These are phyloP conservation scores for Ascochyta koolunga DNA, from an alignment of 2,329 filamentous ascomycete species.

Conservation along the genomic window DNA sequence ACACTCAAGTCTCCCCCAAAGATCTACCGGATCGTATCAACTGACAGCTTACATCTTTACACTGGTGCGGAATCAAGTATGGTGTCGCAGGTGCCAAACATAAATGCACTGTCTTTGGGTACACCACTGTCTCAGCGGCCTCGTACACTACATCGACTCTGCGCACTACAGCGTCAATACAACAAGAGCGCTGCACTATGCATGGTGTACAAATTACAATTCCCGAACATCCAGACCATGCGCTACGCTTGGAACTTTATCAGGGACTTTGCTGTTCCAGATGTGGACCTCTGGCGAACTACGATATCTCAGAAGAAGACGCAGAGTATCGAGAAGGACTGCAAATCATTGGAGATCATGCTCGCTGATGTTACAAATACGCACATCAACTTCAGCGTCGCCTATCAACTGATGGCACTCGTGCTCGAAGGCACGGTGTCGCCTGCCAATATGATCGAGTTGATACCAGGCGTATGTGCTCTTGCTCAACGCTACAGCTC, in stretches of 20 bases:
- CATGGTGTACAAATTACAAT: conserved; percentile 56
- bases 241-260: conserved; percentile 44
- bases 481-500: conserved; percentile 46
- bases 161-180: conserved; percentile 47
- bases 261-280: conserved; percentile 34
- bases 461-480: conserved; percentile 31
- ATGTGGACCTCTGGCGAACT: conserved; percentile 21
- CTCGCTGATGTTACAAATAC: not conserved
- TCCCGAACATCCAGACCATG: conserved; percentile 22
- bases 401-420: conserved; percentile 34
- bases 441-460: conserved; percentile 18
- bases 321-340: conserved; percentile 62
- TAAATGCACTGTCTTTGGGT: conserved; percentile 11
- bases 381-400: conserved; percentile 19
- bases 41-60: conserved; percentile 28
- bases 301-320: conserved; percentile 55
- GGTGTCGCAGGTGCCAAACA: not conserved
- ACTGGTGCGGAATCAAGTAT: conserved; percentile 13
- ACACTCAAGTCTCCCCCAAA: conserved; percentile 49
- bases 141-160: conserved; percentile 37
- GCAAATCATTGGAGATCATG: conserved; percentile 44
- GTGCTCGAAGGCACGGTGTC: conserved; percentile 33
- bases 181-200: conserved; percentile 53
- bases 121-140: not conserved
- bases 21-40: conserved; percentile 39